These are phyloP conservation scores for Piper betle DNA, from an alignment of 164 flowering plant genomes.

Conservation along the genomic window DNA sequence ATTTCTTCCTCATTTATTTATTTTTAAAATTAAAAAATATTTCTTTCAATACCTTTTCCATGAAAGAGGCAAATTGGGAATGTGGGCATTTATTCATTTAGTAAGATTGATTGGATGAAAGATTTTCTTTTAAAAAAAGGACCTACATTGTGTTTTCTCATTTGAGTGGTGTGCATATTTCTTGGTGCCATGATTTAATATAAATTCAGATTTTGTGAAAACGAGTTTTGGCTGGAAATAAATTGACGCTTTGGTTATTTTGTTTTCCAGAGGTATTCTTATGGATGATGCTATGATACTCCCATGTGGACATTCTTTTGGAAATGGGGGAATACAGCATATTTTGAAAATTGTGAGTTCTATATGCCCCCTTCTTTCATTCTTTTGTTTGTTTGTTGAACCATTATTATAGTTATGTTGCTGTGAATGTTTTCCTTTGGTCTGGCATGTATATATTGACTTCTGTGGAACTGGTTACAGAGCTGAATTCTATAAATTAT, in stretches of 20 bases:
- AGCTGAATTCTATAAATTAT: background rate
- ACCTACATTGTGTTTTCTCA: conserved; percentile 1
- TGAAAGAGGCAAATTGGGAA: no score
- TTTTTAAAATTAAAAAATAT: background rate
- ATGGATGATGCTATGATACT: conserved; percentile 98
- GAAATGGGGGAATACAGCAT: conserved; percentile 69
- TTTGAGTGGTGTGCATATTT: background rate
- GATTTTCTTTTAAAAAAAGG: background rate
- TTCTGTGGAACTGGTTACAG: background rate
- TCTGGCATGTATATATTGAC: background rate
- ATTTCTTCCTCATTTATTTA: no score
- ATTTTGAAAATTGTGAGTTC: conserved; percentile 46
- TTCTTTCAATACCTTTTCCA: no score
- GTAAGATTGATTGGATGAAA: background rate
- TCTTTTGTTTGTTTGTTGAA: no score
- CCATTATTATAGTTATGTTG: no score
- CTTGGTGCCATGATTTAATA: no score
- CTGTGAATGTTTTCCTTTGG: background rate
- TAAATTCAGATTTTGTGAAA: no score
- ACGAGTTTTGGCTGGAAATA: background rate
- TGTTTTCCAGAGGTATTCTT: conserved; percentile 47
- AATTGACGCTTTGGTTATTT: background rate
- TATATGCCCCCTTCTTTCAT: background rate
- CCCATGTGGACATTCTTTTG: conserved; percentile 96
- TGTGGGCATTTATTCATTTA: background rate